Evolutionary conservation across 345 rosid species (phyloP).

Genomic region (Citrus cavaleriei): DNA sequence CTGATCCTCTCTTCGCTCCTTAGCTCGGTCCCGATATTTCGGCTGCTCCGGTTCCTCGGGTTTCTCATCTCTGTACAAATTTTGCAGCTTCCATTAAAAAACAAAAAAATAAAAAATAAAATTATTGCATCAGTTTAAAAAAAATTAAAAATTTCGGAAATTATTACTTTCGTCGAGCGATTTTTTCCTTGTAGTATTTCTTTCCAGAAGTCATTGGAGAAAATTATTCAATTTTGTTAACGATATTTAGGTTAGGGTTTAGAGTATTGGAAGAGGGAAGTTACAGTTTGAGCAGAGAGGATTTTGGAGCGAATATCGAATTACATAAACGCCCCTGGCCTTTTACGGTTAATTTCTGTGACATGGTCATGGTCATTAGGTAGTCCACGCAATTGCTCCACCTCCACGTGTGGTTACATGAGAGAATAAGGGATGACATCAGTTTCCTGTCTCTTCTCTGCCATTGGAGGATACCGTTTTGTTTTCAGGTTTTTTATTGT

Average conservation of each 20-base stretch:
- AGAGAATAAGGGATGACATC: too few relatives aligned
- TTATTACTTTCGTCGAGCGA: constrained; percentile 77
- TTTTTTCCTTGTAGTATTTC: constrained; percentile 73
- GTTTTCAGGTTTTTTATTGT: too few relatives aligned
- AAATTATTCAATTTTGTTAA: neutral
- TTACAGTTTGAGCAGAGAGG: neutral
- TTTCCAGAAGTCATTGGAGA: constrained; percentile 60
- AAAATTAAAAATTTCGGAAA: neutral
- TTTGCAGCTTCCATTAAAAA: neutral
- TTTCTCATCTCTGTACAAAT: constrained; percentile 73
- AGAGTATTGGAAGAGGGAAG: neutral
- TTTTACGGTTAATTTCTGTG: neutral
- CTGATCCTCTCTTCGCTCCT: constrained; percentile 95
- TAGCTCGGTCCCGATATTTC: constrained; percentile 89
- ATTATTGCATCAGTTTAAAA: neutral
- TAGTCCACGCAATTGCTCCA: neutral
- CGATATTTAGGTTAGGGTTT: constrained; percentile 22
- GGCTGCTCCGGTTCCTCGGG: constrained; percentile 73
- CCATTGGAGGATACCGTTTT: neutral
- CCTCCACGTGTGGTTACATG: neutral
- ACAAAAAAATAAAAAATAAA: too few relatives aligned
- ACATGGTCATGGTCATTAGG: too few relatives aligned
- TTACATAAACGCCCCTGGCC: constrained; percentile 14
- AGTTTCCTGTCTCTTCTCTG: neutral
- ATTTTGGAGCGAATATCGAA: neutral